Evolutionary conservation across 176 grass and related monocot genomes (phyloP).

Genomic region (Areca catechu): DNA sequence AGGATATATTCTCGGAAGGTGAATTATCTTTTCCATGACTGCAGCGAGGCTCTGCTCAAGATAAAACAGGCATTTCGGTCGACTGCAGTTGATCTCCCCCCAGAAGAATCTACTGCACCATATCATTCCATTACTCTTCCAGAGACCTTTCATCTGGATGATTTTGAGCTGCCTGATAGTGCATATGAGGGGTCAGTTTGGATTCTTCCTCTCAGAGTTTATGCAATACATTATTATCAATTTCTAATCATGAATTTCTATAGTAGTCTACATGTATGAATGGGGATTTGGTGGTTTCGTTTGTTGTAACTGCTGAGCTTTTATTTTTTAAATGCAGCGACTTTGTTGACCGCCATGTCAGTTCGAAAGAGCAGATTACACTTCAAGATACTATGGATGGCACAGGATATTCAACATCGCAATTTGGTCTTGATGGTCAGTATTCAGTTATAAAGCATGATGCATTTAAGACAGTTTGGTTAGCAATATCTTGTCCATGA

Average conservation of each 20-base stretch:
- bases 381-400: conserved; percentile 92
- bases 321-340: conserved; percentile 34
- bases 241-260: too few species aligned
- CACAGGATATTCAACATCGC: conserved; percentile 62
- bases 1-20: conserved; percentile 99
- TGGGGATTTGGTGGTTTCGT: too few species aligned
- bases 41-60: conserved; percentile 93
- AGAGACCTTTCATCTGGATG: conserved; percentile 99
- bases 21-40: conserved; percentile 99
- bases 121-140: conserved; percentile 99
- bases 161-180: conserved; percentile 92
- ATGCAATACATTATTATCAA: too few species aligned
- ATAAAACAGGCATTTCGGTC: conserved; percentile 99
- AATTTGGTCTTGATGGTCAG: conserved; percentile 97
- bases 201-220: background rate
- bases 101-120: conserved; percentile 97
- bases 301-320: too few species aligned
- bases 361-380: conserved; percentile 97
- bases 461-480: too few species aligned
- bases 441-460: conserved; percentile 14
- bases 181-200: conserved; percentile 73
- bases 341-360: conserved; percentile 75
- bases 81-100: conserved; percentile 84
- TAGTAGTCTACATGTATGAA: too few species aligned
- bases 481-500: too few species aligned